Evolutionary conservation across 1,284 basidiomycete species (phyloP).

Genomic region (Calocybe gambosa): DNA sequence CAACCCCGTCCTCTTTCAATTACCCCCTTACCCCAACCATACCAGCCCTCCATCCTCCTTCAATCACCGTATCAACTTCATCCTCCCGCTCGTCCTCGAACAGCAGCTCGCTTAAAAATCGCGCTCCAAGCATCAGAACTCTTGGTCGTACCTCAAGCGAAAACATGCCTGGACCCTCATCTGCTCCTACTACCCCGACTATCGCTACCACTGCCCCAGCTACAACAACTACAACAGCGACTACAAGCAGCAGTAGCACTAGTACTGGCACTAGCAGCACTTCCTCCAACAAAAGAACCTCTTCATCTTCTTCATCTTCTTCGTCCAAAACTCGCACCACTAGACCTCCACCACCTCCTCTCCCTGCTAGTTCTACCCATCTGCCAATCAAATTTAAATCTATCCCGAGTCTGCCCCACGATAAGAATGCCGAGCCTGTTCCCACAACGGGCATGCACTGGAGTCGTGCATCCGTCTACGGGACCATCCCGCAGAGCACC

Average conservation of each 20-base stretch:
- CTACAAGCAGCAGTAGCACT: neutral
- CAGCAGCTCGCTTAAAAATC: constrained; percentile 7
- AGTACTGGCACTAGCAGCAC: neutral
- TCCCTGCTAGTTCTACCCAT: constrained; percentile 13
- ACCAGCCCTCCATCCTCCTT: neutral
- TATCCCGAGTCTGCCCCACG: constrained; percentile 51
- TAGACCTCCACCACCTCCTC: constrained; percentile 8
- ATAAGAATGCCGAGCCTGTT: constrained; percentile 42
- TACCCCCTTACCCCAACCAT: neutral
- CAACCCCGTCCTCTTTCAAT: constrained; percentile 4
- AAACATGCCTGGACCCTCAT: neutral
- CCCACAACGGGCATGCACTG: constrained; percentile 74
- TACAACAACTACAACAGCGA: too few relatives aligned
- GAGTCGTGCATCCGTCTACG: constrained; percentile 79
- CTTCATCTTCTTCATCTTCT: constrained; percentile 7
- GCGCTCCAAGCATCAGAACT: constrained; percentile 14
- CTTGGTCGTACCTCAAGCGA: constrained; percentile 13
- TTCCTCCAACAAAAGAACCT: constrained; percentile 3
- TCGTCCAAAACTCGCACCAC: constrained; percentile 14
- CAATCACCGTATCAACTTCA: neutral
- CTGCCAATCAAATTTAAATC: constrained; percentile 28
- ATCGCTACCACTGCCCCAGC: too few relatives aligned
- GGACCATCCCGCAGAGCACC: constrained; percentile 63
- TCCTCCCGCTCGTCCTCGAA: neutral
- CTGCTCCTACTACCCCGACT: neutral